A percentile compares a stretch with the other conserved stretches of the same genome.
Evolutionary conservation across 768 basidiomycete genomes (phyloP).

Genomic region (Agrocybe chaxingu): DNA sequence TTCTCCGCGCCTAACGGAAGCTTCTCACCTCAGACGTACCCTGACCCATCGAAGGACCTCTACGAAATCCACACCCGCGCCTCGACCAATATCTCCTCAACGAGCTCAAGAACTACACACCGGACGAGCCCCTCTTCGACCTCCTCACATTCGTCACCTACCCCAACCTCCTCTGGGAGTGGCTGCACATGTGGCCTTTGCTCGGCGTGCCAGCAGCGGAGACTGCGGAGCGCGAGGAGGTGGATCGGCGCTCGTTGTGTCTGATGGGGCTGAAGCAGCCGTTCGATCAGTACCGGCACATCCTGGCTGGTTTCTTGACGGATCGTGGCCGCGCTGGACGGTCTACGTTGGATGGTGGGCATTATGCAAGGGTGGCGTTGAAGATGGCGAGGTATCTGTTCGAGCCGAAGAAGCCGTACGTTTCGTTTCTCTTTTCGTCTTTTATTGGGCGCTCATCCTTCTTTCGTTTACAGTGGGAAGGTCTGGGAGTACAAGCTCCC

Average conservation of each 20-base stretch:
- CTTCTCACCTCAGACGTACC: slow-evolving; percentile 17
- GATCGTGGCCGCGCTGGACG: slow-evolving; percentile 14
- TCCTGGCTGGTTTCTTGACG: slow-evolving; percentile 17
- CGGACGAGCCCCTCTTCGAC: slow-evolving; percentile 13
- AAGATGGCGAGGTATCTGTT: slow-evolving; percentile 20
- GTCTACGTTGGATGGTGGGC: slow-evolving; percentile 9
- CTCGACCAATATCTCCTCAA: slow-evolving; percentile 18
- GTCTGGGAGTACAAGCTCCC: slow-evolving; percentile 21
- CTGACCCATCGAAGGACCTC: slow-evolving; percentile 19
- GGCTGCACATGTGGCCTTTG: slow-evolving; percentile 22
- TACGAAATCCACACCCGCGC: slow-evolving; percentile 16
- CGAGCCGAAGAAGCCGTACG: slow-evolving; percentile 24
- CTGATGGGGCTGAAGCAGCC: slow-evolving; percentile 16
- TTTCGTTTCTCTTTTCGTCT: neutral
- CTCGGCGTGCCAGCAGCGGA: slow-evolving; percentile 15
- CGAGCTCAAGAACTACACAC: slow-evolving; percentile 14
- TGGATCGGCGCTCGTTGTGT: slow-evolving; percentile 13
- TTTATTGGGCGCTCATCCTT: neutral
- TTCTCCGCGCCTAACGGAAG: neutral
- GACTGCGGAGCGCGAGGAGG: slow-evolving; percentile 10
- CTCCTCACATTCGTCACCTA: slow-evolving; percentile 22
- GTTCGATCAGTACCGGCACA: slow-evolving; percentile 19
- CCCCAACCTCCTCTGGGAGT: slow-evolving; percentile 20
- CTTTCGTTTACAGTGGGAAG: slow-evolving; percentile 12
- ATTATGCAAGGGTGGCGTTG: slow-evolving; percentile 18